Evolutionary conservation across 2,329 filamentous ascomycete species (phyloP).

Genomic region (Plectosphaerella plurivora): DNA sequence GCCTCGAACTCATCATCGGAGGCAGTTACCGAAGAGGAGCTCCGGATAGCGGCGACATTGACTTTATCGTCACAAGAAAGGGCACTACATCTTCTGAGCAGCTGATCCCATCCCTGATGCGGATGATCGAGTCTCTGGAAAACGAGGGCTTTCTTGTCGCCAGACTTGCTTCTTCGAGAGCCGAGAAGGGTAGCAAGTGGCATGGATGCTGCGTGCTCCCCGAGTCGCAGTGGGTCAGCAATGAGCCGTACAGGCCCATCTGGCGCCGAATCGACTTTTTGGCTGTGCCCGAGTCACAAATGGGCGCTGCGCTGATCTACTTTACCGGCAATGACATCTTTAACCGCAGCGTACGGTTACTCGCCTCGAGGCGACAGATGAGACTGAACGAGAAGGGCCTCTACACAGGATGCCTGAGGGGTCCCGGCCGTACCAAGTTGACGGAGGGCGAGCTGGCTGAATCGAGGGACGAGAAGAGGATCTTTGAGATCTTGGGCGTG

Average conservation of each 20-base stretch:
- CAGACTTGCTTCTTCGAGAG: conserved; percentile 55
- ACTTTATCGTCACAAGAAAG: conserved; percentile 73
- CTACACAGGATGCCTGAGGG: conserved; percentile 65
- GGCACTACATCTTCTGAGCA: conserved; percentile 48
- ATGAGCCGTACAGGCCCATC: conserved; percentile 30
- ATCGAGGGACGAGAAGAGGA: conserved; percentile 68
- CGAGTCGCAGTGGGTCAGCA: conserved; percentile 23
- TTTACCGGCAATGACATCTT: conserved; percentile 96
- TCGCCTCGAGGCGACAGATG: conserved; percentile 80
- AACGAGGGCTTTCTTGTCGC: conserved; percentile 62
- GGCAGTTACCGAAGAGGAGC: conserved; percentile 85
- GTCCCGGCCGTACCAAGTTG: conserved; percentile 51
- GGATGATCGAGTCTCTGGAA: conserved; percentile 60
- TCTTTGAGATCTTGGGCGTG: conserved; percentile 80
- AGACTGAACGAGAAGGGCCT: conserved; percentile 79
- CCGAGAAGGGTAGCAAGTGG: conserved; percentile 64
- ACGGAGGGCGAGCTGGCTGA: conserved; percentile 70
- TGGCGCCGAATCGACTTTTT: conserved; percentile 86
- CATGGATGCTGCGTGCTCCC: conserved; percentile 79
- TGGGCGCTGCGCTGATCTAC: conserved; percentile 85
- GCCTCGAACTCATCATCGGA: conserved; percentile 67
- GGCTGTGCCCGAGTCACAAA: conserved; percentile 72
- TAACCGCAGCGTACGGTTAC: conserved; percentile 76
- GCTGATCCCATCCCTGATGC: conserved; percentile 58
- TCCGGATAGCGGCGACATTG: conserved; percentile 72